Conservation (phyloP, 2,329 filamentous ascomycete species). For the Cladosporium sp. region DNA sequence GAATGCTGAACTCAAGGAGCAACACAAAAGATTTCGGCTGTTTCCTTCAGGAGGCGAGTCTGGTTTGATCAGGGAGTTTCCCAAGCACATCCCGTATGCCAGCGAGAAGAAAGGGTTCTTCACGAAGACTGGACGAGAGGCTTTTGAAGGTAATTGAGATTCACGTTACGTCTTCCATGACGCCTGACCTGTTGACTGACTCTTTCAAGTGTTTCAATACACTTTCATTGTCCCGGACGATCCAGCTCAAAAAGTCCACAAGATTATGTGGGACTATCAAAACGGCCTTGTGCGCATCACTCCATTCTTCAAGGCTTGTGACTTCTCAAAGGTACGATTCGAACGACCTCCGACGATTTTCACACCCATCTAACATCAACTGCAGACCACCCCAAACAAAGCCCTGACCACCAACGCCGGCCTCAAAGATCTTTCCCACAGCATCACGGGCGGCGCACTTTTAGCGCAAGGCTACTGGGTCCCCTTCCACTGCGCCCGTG, state of each 20-base stretch:
- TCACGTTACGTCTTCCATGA: neutral
- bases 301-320: conserved; percentile 86
- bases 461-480: conserved; percentile 97
- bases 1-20: conserved; percentile 45
- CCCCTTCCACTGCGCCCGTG: conserved; percentile 79
- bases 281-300: conserved; percentile 90
- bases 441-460: conserved; percentile 88
- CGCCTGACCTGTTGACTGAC: conserved; percentile 3
- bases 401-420: conserved; percentile 67
- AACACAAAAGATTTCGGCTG: conserved; percentile 62
- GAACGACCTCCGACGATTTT: neutral
- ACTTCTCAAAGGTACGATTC: conserved; percentile 71
- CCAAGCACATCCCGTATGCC: conserved; percentile 79
- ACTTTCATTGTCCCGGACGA: conserved; percentile 67
- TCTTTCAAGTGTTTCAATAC: conserved; percentile 71
- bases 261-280: conserved; percentile 95
- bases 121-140: conserved; percentile 78
- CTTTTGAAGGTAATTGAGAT: conserved; percentile 70
- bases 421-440: conserved; percentile 80
- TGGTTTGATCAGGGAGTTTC: conserved; percentile 43
- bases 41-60: conserved; percentile 54
- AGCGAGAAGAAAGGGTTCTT: conserved; percentile 89
- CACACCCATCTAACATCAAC: neutral
- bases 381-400: conserved; percentile 80
- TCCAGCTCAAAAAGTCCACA: conserved; percentile 42